Percentiles rank a stretch among this genome's conserved stretches.
Conservation (phyloP, 257 asterid species). For the Nicotiana sylvestris region DNA sequence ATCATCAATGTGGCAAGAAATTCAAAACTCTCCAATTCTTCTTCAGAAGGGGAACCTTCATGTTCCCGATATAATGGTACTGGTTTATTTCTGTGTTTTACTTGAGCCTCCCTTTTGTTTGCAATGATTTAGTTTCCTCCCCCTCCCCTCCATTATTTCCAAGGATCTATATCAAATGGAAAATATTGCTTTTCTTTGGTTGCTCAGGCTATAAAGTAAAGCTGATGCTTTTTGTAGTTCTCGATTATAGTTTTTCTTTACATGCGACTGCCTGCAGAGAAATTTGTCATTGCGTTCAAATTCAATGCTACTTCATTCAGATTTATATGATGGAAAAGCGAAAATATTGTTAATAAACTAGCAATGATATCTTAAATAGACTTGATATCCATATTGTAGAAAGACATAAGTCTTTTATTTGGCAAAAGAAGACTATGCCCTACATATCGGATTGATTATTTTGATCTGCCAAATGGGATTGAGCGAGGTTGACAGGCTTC, state of each 20-base stretch:
- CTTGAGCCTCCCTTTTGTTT: neutral
- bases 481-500: neutral
- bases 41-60: constrained; percentile 5
- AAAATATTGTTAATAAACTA: neutral
- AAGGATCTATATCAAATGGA: neutral
- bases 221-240: neutral
- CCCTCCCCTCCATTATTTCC: neutral
- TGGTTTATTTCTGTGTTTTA: neutral
- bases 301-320: neutral
- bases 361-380: neutral
- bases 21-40: constrained; percentile 4
- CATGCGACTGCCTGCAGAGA: neutral
- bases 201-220: neutral
- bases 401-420: neutral
- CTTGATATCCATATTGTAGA: neutral
- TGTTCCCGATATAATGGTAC: constrained; percentile 1
- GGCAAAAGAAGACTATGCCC: no score
- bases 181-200: neutral
- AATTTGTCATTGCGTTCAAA: neutral
- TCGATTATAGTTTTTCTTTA: neutral
- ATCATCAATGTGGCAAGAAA: constrained; percentile 3
- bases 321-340: neutral
- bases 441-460: neutral
- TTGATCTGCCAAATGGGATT: neutral
- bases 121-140: neutral